Conservation (phyloP, 2,329 filamentous ascomycete genomes). For the Gaeumannomyces sp. region DNA sequence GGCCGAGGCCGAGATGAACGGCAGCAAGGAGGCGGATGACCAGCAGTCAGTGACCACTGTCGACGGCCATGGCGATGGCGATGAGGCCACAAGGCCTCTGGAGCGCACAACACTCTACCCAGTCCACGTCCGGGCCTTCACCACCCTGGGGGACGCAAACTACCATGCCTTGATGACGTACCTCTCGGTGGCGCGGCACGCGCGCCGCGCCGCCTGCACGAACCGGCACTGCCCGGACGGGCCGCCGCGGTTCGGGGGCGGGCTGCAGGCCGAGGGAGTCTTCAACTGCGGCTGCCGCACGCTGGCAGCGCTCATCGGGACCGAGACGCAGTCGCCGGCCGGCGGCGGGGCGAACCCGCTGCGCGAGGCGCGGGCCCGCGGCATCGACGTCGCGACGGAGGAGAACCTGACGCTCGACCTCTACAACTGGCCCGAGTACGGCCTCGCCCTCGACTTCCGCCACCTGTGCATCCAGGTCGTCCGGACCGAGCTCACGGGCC, state of each 20-base stretch:
- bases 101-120: neutral
- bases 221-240: neutral
- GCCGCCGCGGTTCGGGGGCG: neutral
- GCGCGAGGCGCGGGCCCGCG: neutral
- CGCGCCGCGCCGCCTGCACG: neutral
- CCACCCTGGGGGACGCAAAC: constrained; percentile 12
- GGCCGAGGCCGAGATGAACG: neutral
- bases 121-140: constrained; percentile 12
- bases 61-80: neutral
- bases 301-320: neutral
- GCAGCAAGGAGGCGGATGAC: neutral
- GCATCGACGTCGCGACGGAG: neutral
- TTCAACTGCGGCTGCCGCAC: neutral
- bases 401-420: neutral
- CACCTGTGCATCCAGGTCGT: constrained; percentile 4
- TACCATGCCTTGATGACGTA: constrained; percentile 11
- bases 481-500: neutral
- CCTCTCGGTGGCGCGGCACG: neutral
- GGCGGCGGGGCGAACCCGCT: neutral
- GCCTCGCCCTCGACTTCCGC: neutral
- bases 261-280: neutral
- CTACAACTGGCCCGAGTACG: neutral
- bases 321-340: neutral
- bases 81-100: neutral
- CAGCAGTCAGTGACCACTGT: neutral